Base-by-base conservation (phyloP, 1,139 yeast genomes). In the Taphrina betulina region DNA sequence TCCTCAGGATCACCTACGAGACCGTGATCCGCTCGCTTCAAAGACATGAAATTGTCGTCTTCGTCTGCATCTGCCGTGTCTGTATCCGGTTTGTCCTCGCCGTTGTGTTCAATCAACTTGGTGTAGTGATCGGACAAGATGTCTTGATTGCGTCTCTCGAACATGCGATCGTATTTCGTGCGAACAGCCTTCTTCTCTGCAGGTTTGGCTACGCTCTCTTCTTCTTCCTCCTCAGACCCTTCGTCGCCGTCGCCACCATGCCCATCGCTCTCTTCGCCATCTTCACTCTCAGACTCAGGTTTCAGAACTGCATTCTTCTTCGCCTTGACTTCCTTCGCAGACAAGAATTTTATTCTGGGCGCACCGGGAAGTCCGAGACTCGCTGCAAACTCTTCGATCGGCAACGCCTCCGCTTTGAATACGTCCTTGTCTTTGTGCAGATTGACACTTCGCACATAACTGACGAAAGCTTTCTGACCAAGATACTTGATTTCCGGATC, bases 341-440 rank as follows among this genome's bases (percentile, higher is more conserved):
- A 81, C 57, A 79, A 78, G 58, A 90, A 78, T 69, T 88, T 89
- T 63, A 92, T 83, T 65, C 85, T 83, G 41, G 99, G 99, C 1
- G 96, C 96, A 58, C 97, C 96, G 0, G 97, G 96, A 53, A 92
- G 77, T 5, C 99, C 99, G 53, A 90, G 71, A 10, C 95, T 85
- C 57, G 80, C 79, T 2, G 99, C 97, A 71, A 75, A 89, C 58
- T 80, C 84, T 61, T 90, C 96, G 3, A 84, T 74, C 1, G 96
- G 95, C 14, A 92, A 69, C 41, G 80, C 80, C 12, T 83, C 86
- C 31, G 89, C 78, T 64, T 81, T 79, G 71, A 92, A 92, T 8
- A 90, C 82, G 52, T 83, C 86, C 68, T 88, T 89, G 67, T 92
- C 95, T 67, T 84, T 82, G 70, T 90, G 97, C 44, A 92, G 75